Conservation (phyloP, 2,329 filamentous ascomycete genomes). For the Claviceps quebecensis region DNA sequence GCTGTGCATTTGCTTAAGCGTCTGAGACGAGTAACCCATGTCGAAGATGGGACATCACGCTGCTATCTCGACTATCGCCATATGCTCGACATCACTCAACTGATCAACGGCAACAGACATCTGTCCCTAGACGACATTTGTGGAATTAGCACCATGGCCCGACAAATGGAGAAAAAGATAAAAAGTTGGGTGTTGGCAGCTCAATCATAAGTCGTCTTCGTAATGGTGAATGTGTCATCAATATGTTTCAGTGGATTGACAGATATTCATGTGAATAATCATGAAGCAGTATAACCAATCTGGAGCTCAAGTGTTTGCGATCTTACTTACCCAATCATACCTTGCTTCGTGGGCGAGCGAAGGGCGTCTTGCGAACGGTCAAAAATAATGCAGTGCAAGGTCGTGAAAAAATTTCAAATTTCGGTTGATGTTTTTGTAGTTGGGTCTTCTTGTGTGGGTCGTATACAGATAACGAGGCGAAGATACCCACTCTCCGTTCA, state of each 20-base stretch:
- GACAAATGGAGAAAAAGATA: not conserved
- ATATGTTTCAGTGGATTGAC: slow-evolving; percentile 17
- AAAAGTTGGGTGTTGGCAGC: not conserved
- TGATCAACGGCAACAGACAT: not conserved
- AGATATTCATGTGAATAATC: too few species aligned
- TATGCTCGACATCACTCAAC: slow-evolving; percentile 21
- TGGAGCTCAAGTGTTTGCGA: too few species aligned
- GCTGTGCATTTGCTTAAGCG: slow-evolving; percentile 70
- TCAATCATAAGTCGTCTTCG: slow-evolving; percentile 30
- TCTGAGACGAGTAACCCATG: slow-evolving; percentile 62
- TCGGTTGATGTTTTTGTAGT: too few species aligned
- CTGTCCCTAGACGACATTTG: not conserved
- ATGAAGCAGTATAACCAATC: too few species aligned
- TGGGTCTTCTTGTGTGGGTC: too few species aligned
- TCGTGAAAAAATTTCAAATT: too few species aligned
- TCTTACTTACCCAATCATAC: too few species aligned
- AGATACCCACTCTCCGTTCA: too few species aligned
- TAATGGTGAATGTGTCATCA: slow-evolving; percentile 30
- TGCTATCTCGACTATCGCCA: slow-evolving; percentile 70
- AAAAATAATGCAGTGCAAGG: too few species aligned
- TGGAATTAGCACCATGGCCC: not conserved
- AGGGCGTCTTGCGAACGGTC: too few species aligned
- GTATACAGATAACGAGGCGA: too few species aligned
- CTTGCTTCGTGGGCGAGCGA: too few species aligned
- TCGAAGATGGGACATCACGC: slow-evolving; percentile 85